Conservation (phyloP, 2,329 filamentous ascomycete genomes). For the Aspergillus sp. region DNA sequence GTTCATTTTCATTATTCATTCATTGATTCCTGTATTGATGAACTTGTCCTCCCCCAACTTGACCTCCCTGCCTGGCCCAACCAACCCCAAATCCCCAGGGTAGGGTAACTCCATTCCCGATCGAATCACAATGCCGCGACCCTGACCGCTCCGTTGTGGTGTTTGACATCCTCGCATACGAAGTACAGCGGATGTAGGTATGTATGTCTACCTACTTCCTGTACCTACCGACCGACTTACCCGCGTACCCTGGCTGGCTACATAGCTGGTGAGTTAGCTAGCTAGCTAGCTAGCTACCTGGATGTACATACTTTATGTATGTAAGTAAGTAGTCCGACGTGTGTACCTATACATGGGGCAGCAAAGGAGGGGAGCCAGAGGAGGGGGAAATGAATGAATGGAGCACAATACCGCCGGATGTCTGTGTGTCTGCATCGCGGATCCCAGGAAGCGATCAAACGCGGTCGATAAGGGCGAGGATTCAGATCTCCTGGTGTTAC, state of each 20-base stretch:
- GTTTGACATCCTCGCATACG: slow-evolving; percentile 15
- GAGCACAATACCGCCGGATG: not conserved
- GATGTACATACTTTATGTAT: not conserved
- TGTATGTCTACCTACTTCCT: slow-evolving; percentile 11
- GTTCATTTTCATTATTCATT: not conserved
- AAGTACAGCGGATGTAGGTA: slow-evolving; percentile 9
- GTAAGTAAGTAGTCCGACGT: not conserved
- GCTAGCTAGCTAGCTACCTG: not conserved
- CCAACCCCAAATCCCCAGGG: not conserved
- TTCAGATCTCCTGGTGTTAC: not conserved
- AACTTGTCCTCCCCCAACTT: not conserved
- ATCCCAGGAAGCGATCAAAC: not conserved
- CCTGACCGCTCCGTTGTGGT: slow-evolving; percentile 10
- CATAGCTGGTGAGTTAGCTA: too few species aligned
- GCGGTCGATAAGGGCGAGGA: not conserved
- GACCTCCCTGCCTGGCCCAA: not conserved
- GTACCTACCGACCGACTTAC: not conserved
- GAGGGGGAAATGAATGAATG: not conserved
- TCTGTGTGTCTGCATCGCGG: not conserved
- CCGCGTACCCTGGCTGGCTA: not conserved
- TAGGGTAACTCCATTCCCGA: not conserved
- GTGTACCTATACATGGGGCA: not conserved
- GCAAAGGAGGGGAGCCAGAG: not conserved
- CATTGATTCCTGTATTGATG: not conserved
- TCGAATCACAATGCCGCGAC: not conserved